Percentiles rank a stretch among this genome's conserved stretches.
Conservation (phyloP, 495 filamentous ascomycete species). For the Parathielavia hyrcaniae region DNA sequence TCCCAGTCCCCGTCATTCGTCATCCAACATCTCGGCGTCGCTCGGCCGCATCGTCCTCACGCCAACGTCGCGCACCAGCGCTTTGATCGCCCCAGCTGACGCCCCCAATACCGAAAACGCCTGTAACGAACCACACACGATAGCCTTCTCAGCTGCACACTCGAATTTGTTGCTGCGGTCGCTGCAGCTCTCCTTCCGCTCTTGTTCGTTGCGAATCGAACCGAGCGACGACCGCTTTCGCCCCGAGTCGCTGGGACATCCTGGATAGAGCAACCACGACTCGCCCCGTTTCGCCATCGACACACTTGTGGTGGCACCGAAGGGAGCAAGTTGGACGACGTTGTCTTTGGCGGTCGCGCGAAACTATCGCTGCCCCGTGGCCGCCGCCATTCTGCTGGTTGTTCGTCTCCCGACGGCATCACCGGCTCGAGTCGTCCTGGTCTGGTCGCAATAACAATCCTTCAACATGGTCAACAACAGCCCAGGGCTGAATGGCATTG, state of each 20-base stretch:
- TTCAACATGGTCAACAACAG: slow-evolving; percentile 26
- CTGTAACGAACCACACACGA: slow-evolving; percentile 4
- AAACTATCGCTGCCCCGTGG: slow-evolving; percentile 20
- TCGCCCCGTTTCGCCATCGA: background rate
- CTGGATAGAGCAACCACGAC: background rate
- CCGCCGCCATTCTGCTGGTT: slow-evolving; percentile 20
- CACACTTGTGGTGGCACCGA: background rate
- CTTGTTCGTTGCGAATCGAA: background rate
- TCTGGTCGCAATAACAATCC: background rate
- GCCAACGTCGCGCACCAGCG: slow-evolving; percentile 8
- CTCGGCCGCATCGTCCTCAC: slow-evolving; percentile 1
- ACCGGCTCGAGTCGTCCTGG: background rate
- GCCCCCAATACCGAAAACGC: background rate
- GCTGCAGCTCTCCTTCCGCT: background rate
- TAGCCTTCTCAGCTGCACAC: background rate
- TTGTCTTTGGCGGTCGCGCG: slow-evolving; percentile 16
- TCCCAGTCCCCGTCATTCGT: slow-evolving; percentile 8
- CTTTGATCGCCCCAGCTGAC: slow-evolving; percentile 2
- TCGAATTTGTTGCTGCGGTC: background rate
- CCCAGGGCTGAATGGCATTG: slow-evolving; percentile 61
- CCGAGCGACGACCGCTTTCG: background rate
- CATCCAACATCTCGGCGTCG: background rate
- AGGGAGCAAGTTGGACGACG: background rate
- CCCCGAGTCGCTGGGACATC: background rate
- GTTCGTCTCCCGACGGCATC: slow-evolving; percentile 2